phyloP scores from a whole-genome alignment of 1,139 yeast species.

The Casaregolazyma suthepensis region DNA sequence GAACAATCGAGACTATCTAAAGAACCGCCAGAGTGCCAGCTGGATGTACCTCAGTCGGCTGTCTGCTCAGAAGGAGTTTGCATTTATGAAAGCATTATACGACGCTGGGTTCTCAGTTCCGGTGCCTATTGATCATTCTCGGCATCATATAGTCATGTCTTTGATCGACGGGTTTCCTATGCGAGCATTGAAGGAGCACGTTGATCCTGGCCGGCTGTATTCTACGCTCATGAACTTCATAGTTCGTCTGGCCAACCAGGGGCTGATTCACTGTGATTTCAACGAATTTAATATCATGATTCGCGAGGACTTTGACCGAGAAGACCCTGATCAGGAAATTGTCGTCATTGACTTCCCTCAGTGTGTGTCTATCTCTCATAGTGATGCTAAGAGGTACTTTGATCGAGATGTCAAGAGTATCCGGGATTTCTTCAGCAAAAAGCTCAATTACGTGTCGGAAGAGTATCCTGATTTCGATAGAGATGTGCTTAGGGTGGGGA shows the following conservation, averaged over 20 bases:
- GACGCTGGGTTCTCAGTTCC: conserved; percentile 82
- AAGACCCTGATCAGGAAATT: conserved; percentile 50
- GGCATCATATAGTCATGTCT: conserved; percentile 93
- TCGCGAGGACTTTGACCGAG: conserved; percentile 52
- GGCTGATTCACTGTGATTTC: conserved; percentile 94
- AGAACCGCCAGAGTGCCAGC: conserved; percentile 57
- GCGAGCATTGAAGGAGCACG: conserved; percentile 71
- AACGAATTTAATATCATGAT: conserved; percentile 94
- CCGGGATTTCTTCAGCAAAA: conserved; percentile 70
- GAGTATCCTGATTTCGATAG: conserved; percentile 76
- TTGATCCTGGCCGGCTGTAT: conserved; percentile 63
- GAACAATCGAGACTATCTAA: conserved; percentile 86
- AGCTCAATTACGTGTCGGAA: conserved; percentile 69
- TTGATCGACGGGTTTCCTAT: conserved; percentile 82
- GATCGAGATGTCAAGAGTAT: conserved; percentile 91
- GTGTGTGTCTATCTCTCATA: conserved; percentile 88
- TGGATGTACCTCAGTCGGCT: conserved; percentile 92
- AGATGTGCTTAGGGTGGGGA: conserved; percentile 63
- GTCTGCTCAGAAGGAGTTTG: conserved; percentile 89
- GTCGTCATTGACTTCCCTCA: conserved; percentile 97
- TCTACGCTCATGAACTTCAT: conserved; percentile 82
- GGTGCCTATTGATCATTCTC: conserved; percentile 76
- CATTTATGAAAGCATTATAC: conserved; percentile 72
- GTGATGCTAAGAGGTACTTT: conserved; percentile 80
- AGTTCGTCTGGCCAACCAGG: conserved; percentile 76